Base-by-base conservation (phyloP, 2,329 filamentous ascomycete genomes). In the Colletotrichum siamense region DNA sequence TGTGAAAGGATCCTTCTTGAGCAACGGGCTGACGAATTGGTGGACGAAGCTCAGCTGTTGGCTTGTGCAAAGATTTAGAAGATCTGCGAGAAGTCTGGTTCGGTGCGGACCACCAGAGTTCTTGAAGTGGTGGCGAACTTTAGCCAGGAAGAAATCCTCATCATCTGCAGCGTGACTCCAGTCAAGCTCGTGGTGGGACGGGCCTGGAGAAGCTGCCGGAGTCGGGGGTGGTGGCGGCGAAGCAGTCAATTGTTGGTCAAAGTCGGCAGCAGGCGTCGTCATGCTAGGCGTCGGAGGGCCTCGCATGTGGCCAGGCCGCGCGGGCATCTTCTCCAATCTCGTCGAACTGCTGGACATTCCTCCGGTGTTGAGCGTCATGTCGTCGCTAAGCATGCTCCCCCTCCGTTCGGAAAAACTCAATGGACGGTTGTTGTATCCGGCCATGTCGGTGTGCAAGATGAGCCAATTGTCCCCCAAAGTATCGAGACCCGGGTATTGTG, bases 1-100 rank as follows among this genome's bases (percentile, higher is more conserved):
- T 67, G 94, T 95, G 82, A 99, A 99, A 0, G 97, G 97, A 83
- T 99, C 97, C 84, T 98, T 98, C 86, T 98, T 98, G 78, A 99
- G 87, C 77, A 98, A 88, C 32, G 97, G 97, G 83, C 95, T 96
- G 80, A 99, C 96, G 85, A 98, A 98, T 83, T 98, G 95, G 80
- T 98, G 95, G 24, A 99, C 96, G 83, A 98, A 99, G 85, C 96
- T 98, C 79, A 99, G 89, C 84, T 98, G 94, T 82, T 98, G 96
- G 81, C 95, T 98, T 80, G 98, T 98, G 87, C 97, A 99, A 80
- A 98, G 91, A 82, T 98, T 98, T 79, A 99, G 88, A 73, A 99
- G 88, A 83, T 98, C 96, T 67, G 95, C 95, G 75, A 99, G 88
- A 81, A 98, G 92, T 52, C 95, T 91, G 81, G 96, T 95, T 73